Percentiles rank a stretch among this genome's conserved stretches.
Evolutionary conservation across 495 filamentous ascomycete species (phyloP).

Genomic region (Thozetella sp.): DNA sequence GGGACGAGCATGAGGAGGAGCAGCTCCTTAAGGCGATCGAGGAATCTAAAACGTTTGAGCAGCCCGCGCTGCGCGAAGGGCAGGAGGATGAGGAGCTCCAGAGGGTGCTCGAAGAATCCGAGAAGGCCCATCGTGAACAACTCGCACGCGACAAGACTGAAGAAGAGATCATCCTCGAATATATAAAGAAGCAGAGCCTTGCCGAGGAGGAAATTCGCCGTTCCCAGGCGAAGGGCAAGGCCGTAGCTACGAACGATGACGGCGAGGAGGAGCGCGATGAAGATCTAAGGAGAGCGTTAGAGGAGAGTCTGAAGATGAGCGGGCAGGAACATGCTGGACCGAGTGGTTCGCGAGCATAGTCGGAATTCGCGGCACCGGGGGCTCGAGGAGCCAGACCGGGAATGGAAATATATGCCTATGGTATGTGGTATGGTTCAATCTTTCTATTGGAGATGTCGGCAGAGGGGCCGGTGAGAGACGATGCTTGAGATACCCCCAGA

Average conservation of each 20-base stretch:
- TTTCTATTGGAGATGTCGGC: no score
- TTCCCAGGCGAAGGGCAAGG: constrained; percentile 18
- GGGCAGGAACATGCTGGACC: constrained; percentile 6
- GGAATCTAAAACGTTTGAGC: constrained; percentile 12
- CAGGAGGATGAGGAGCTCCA: constrained; percentile 46
- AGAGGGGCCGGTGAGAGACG: no score
- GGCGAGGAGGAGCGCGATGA: constrained; percentile 39
- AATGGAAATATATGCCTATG: no score
- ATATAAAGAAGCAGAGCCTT: constrained; percentile 77
- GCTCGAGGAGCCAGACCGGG: background rate
- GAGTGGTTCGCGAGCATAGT: constrained; percentile 3
- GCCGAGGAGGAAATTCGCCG: constrained; percentile 59
- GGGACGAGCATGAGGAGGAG: constrained; percentile 7
- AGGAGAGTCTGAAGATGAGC: constrained; percentile 43
- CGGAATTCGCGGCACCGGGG: background rate
- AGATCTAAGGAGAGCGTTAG: constrained; percentile 44
- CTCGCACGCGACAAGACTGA: constrained; percentile 53
- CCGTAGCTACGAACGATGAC: constrained; percentile 7
- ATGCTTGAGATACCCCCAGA: no score
- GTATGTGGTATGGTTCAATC: no score
- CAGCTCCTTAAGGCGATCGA: constrained; percentile 23
- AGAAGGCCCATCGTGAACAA: constrained; percentile 35
- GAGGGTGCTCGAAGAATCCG: constrained; percentile 49
- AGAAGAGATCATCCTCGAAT: constrained; percentile 75
- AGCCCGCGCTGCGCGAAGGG: background rate